Evolutionary conservation across 1,284 basidiomycete genomes (phyloP).

Genomic region (Apiotrichum akiyoshidainum): DNA sequence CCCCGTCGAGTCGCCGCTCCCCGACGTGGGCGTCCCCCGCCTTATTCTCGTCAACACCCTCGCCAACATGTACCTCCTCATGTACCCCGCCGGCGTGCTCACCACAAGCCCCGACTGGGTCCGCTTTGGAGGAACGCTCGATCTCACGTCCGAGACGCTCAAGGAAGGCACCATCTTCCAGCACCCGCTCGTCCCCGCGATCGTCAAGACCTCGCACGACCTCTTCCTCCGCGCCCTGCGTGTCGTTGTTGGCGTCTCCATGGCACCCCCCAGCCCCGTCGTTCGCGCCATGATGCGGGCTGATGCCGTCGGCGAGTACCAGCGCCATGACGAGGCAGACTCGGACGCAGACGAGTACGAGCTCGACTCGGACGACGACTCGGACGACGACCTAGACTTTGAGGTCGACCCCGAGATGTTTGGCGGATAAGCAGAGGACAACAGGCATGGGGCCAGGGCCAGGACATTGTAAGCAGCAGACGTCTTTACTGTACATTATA

Average conservation of each 20-base stretch:
- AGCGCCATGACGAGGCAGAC: neutral
- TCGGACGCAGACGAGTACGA: neutral
- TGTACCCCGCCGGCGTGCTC: neutral
- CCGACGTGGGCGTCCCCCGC: neutral
- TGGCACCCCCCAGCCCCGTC: neutral
- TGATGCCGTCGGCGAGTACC: neutral
- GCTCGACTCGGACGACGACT: neutral
- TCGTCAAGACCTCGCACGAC: neutral
- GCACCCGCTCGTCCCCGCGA: neutral
- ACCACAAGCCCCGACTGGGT: neutral
- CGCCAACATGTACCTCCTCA: neutral
- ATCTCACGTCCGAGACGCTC: neutral
- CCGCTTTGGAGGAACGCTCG: neutral
- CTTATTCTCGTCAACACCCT: neutral
- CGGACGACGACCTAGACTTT: neutral
- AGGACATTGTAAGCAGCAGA: neutral
- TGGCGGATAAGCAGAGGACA: neutral
- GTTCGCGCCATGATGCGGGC: neutral
- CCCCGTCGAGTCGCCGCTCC: neutral
- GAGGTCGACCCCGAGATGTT: conserved; percentile 5
- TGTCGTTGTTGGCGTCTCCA: neutral
- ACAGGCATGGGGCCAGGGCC: neutral
- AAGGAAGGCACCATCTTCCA: neutral
- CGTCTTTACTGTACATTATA: neutral
- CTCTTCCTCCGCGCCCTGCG: conserved; percentile 4